phyloP scores from a whole-genome alignment of 2,329 filamentous ascomycete species.

The Pseudogymnoascus sp. region DNA sequence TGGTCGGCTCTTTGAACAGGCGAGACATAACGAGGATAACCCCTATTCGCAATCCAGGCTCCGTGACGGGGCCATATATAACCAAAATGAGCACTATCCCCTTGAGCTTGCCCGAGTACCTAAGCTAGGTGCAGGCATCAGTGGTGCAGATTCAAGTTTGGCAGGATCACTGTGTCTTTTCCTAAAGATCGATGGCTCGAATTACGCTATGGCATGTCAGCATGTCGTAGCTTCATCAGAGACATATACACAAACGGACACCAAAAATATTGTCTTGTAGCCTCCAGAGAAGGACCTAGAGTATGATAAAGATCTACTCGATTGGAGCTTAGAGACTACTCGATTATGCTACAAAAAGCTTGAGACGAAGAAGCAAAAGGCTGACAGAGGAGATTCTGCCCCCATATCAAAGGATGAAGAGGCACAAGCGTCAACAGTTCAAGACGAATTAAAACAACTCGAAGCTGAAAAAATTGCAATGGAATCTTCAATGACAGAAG shows the following conservation, averaged over 20 bases:
- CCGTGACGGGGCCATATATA: neutral
- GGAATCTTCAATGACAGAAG: neutral
- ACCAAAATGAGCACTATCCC: neutral
- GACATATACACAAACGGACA: neutral
- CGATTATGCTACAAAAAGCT: neutral
- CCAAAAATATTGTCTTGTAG: neutral
- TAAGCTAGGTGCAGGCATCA: neutral
- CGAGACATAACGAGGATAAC: neutral
- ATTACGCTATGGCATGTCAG: neutral
- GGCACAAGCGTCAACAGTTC: too few relatives aligned
- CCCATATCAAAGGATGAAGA: neutral
- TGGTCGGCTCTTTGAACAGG: neutral
- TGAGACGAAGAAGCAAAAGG: neutral
- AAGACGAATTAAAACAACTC: too few relatives aligned
- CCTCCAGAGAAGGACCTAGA: neutral
- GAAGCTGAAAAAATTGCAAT: too few relatives aligned
- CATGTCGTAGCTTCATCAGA: neutral
- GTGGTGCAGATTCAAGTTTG: fast-evolving
- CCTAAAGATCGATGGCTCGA: neutral
- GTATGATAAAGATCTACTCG: neutral
- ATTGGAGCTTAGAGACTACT: too few relatives aligned
- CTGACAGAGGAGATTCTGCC: neutral
- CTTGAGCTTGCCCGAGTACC: neutral
- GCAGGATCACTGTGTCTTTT: neutral
- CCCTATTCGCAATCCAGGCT: too few relatives aligned